Evolutionary conservation across 768 basidiomycete genomes (phyloP).

Genomic region (Dacryopinax spathularia): DNA sequence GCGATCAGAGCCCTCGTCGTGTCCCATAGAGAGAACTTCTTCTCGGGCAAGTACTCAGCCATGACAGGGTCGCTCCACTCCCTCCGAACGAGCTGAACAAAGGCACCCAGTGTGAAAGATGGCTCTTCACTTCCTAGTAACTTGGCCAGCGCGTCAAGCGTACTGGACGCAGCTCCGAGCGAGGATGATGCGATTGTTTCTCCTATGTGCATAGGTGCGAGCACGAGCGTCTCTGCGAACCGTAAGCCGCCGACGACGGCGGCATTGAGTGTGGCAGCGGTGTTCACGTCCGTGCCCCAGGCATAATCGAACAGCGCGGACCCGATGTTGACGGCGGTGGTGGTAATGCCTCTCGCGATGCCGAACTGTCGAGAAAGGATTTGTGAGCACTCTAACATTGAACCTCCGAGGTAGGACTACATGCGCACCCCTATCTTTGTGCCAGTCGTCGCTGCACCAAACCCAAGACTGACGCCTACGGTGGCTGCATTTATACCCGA

Average conservation of each 20-base stretch:
- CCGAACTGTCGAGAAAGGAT: slow-evolving; percentile 39
- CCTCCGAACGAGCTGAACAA: slow-evolving; percentile 62
- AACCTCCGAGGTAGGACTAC: neutral
- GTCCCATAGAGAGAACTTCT: slow-evolving; percentile 48
- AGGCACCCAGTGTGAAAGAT: slow-evolving; percentile 52
- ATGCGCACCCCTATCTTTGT: slow-evolving; percentile 56
- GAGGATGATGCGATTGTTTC: slow-evolving; percentile 67
- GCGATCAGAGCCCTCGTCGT: slow-evolving; percentile 57
- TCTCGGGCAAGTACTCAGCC: slow-evolving; percentile 41
- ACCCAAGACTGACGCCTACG: slow-evolving; percentile 46
- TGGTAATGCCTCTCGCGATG: slow-evolving; percentile 46
- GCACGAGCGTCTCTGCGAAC: slow-evolving; percentile 53
- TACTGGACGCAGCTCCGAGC: slow-evolving; percentile 56
- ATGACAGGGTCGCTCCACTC: slow-evolving; percentile 52
- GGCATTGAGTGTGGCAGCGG: slow-evolving; percentile 42
- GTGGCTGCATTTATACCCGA: slow-evolving; percentile 51
- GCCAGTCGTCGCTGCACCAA: slow-evolving; percentile 48
- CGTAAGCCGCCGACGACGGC: slow-evolving; percentile 49
- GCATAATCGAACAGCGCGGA: slow-evolving; percentile 48
- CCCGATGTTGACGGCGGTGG: slow-evolving; percentile 43
- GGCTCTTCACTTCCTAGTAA: slow-evolving; percentile 66
- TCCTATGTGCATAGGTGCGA: slow-evolving; percentile 58
- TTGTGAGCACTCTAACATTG: slow-evolving; percentile 7
- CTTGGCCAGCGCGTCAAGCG: slow-evolving; percentile 59
- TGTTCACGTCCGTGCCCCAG: slow-evolving; percentile 47